These are phyloP conservation scores for Penicillium griseofulvum DNA, from an alignment of 2,329 filamentous ascomycete species.

Conservation along the genomic window DNA sequence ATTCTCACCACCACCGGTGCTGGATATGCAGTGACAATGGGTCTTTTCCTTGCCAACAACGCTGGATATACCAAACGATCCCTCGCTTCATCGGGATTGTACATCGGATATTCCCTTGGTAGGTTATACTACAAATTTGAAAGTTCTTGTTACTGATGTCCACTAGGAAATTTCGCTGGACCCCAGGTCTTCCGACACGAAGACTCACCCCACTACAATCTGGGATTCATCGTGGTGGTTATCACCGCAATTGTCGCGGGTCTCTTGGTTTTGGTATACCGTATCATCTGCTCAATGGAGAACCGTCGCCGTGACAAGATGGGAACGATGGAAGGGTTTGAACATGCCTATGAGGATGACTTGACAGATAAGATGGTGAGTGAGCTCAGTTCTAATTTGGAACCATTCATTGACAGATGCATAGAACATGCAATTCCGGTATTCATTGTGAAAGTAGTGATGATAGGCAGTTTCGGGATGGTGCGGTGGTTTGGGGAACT, in stretches of 20 bases:
- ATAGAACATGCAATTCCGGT: neutral
- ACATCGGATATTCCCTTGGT: slow-evolving; percentile 1
- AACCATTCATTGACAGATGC: neutral
- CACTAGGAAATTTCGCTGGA: neutral
- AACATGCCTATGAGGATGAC: neutral
- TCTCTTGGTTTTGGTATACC: neutral
- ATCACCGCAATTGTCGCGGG: neutral
- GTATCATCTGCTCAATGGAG: neutral
- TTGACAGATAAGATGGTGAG: neutral
- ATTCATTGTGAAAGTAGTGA: neutral
- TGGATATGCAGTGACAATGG: neutral
- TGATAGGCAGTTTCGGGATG: neutral
- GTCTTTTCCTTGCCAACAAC: neutral
- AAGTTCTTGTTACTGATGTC: neutral
- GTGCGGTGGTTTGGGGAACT: neutral
- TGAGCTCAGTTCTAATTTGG: neutral
- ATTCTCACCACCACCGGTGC: neutral
- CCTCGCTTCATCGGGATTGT: neutral
- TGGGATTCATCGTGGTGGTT: neutral
- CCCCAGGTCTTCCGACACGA: neutral
- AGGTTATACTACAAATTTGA: neutral
- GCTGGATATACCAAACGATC: neutral
- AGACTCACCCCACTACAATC: neutral
- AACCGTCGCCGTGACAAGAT: neutral
- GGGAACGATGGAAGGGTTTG: neutral